Evolutionary conservation across 768 basidiomycete species (phyloP), one percentile per base, ranked within the genome.

Genomic region (Strobilomyces confusus): DNA sequence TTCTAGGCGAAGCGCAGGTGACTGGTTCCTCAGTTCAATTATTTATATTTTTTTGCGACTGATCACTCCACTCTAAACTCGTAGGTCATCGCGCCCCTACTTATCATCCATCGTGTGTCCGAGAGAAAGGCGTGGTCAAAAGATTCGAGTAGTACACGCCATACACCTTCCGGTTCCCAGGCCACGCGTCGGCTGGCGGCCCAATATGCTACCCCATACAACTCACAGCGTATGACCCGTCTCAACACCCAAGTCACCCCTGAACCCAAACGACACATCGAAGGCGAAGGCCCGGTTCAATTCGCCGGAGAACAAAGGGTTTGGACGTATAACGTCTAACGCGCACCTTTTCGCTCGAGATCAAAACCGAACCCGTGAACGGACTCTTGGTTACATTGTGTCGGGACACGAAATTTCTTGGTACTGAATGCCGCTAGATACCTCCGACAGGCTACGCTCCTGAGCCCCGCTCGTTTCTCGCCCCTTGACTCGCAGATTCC

Each of bases 61-160:
- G 26, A 54, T 38, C 2, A 9, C 7, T 17, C 23, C 22, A 23
- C 42, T 37, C n/a, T 32, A 5, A 26, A 44, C 47, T 15, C 19
- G 4, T 56, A 79, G 77, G 70, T 76, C 65, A 72, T 78, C 29
- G 76, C 78, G 13, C 72, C 73, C 0, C 75, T 77, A 52, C 68
- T 79, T 19, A 79, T 80, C 50, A 77, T 77, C 34, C 74, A 74
- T 42, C 74, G 77, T 17, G 65, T 79, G 9, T 73, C 76, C 2
- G 67, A 75, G 55, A 77, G 78, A 15, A 70, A 72, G 23, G 77
- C 75, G 3, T 77, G 76, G 78, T 58, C 60, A 19, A 54, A 44
- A 22, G 58, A 66, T 8, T 45, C 56, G 26, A 40, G 58, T 3
- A 40, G 58, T 3, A 47, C 68, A 11, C 57, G 52, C 12, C 33